Base-by-base conservation (phyloP, 1,284 basidiomycete species). In the Caloboletus firmus region DNA sequence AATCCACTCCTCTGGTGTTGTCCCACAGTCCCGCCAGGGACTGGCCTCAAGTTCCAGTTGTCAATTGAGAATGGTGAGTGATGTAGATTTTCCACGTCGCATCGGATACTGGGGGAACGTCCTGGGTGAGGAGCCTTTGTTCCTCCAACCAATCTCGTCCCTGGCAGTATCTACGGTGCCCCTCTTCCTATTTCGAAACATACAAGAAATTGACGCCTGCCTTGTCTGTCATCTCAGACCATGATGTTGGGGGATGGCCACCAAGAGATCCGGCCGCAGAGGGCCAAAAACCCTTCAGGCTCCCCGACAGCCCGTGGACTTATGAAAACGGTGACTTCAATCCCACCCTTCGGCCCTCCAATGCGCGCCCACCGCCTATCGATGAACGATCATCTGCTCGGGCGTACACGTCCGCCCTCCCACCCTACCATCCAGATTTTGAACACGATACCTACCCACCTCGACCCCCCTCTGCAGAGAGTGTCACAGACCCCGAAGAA, bases 1-100 rank as follows among this genome's bases (percentile, higher is more conserved):
- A 90, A 84, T 49, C 82, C 86, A 1, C 70, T 89, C 24, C 56
- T 87, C 5, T 98, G 95, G 95, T 91, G 92, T 61, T 91, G 87
- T 73, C 91, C 93, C 1, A 82, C 79, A 56, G 78, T 68, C 37
- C 71, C 76, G 53, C 79, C 76, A 4, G 93, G 92, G 0, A 83
- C 83, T 41, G 96, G 96, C 0, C 72, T 97, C 28, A 85, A 79
- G 56, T 98, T 83, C 68, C 82, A 85, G 45, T 76, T 95, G 41
- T 82, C 85, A 10, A 75, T 80, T 46, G 82, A 80, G 53, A 82
- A 87, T 62, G 90, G 92, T 89, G 80, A 88, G 93, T 93, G 82
- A 81, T 75, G 82, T 65, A 79, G 78, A 62, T 24, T 52, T 45
- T 49, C 31, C 6, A 39, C 41, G 17, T 48, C n/a, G 31, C 48